These are phyloP conservation scores for Nakaseomyces nivariensis DNA, from an alignment of 1,139 yeast species.

Conservation along the genomic window DNA sequence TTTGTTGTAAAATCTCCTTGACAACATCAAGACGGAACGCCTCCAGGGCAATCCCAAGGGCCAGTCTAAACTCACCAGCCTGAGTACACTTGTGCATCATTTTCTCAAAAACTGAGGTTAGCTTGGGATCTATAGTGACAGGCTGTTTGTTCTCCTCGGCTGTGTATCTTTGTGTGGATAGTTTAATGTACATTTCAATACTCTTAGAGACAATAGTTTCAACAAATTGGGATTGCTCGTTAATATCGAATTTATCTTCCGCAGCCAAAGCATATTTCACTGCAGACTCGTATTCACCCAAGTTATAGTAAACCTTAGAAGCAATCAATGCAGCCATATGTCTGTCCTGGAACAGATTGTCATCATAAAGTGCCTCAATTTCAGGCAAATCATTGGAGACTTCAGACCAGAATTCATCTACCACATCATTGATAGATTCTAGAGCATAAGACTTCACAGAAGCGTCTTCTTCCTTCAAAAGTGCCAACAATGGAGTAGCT, in stretches of 20 bases:
- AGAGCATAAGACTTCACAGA: constrained; percentile 77
- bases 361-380: constrained; percentile 85
- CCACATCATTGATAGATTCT: constrained; percentile 67
- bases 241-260: constrained; percentile 59
- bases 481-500: constrained; percentile 86
- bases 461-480: constrained; percentile 72
- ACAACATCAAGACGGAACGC: constrained; percentile 79
- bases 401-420: constrained; percentile 95
- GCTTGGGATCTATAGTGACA: constrained; percentile 46
- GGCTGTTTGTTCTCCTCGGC: constrained; percentile 26
- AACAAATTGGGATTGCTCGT: constrained; percentile 71
- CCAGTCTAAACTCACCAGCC: constrained; percentile 65
- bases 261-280: constrained; percentile 84
- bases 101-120: constrained; percentile 64
- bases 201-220: constrained; percentile 93
- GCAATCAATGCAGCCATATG: constrained; percentile 84
- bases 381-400: constrained; percentile 83
- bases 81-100: constrained; percentile 77
- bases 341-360: constrained; percentile 63
- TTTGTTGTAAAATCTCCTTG: constrained; percentile 46
- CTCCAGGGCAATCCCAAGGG: constrained; percentile 86
- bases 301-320: constrained; percentile 88
- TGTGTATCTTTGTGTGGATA: constrained; percentile 46
- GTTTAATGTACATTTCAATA: constrained; percentile 67
- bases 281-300: constrained; percentile 88